Percentiles rank a stretch among this genome's conserved stretches.
phyloP scores from a whole-genome alignment of 805 yeast species.

The Candida incommunis region DNA sequence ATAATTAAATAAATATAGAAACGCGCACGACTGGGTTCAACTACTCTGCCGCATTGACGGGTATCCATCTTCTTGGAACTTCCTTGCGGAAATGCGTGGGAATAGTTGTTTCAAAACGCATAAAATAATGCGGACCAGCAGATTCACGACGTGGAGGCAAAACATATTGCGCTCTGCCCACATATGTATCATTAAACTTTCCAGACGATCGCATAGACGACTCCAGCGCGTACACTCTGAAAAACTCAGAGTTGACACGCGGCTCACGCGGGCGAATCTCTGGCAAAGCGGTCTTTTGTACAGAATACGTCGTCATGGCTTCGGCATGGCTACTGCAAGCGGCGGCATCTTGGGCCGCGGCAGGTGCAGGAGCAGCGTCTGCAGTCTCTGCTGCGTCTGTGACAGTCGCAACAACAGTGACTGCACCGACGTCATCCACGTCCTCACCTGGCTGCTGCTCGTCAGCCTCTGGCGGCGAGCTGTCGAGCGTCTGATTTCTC shows the following conservation, averaged over 20 bases:
- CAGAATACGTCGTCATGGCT: slow-evolving; percentile 16
- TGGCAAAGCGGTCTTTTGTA: slow-evolving; percentile 17
- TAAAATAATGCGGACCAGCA: background rate
- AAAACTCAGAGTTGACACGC: slow-evolving; percentile 21
- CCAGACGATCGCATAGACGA: slow-evolving; percentile 20
- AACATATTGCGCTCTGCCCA: background rate
- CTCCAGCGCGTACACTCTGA: slow-evolving; percentile 22
- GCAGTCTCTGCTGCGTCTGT: background rate
- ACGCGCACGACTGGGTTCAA: background rate
- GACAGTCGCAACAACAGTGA: background rate
- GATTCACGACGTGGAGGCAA: slow-evolving; percentile 1
- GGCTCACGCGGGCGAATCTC: slow-evolving; percentile 19
- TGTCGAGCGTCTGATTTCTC: background rate
- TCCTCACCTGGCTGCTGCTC: background rate
- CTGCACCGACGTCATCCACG: background rate
- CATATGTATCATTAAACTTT: slow-evolving; percentile 11
- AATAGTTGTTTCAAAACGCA: background rate
- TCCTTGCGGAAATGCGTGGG: background rate
- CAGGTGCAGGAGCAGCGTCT: background rate
- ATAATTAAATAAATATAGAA: no score
- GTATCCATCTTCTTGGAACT: background rate
- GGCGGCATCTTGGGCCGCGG: no score
- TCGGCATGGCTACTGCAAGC: no score
- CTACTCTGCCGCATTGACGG: background rate
- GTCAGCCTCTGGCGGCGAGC: background rate